Evolutionary conservation across 352 stramenopile species (phyloP).

Genomic region (Phytophthora boehmeriae): DNA sequence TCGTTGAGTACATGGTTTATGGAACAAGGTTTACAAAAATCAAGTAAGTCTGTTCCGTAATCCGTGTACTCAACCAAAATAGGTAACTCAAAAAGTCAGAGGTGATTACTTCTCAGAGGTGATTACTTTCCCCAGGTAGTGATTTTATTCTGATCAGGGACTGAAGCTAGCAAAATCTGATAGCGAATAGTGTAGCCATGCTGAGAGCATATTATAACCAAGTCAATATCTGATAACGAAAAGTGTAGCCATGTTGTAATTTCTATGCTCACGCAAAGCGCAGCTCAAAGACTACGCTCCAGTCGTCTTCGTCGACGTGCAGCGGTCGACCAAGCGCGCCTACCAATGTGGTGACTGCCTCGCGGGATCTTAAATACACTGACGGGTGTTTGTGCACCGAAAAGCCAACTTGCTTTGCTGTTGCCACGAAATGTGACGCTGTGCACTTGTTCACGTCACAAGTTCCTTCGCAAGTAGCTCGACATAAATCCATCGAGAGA

Average conservation of each 20-base stretch:
- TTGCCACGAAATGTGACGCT: conserved; percentile 53
- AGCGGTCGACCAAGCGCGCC: conserved; percentile 47
- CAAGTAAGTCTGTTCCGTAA: too few relatives aligned
- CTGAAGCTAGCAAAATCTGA: too few relatives aligned
- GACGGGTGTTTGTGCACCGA: conserved; percentile 44
- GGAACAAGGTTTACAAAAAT: too few relatives aligned
- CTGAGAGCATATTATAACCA: neutral
- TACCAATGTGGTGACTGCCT: conserved; percentile 38
- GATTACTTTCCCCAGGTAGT: too few relatives aligned
- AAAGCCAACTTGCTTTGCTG: conserved; percentile 46
- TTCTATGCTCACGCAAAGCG: conserved; percentile 21
- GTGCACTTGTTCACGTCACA: conserved; percentile 61
- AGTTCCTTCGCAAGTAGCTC: conserved; percentile 33
- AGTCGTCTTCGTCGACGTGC: conserved; percentile 57
- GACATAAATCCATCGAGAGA: conserved; percentile 63
- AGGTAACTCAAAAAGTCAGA: too few relatives aligned
- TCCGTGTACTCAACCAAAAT: too few relatives aligned
- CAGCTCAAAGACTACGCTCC: conserved; percentile 60
- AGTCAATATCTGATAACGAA: conserved; percentile 1
- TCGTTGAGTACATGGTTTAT: too few relatives aligned
- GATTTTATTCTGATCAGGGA: too few relatives aligned
- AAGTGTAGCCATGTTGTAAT: conserved; percentile 23
- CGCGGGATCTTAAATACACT: conserved; percentile 33
- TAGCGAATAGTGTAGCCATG: too few relatives aligned
- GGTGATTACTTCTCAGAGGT: too few relatives aligned